A percentile compares a stretch with the other conserved stretches of the same genome.
phyloP scores from a whole-genome alignment of 2,329 filamentous ascomycete species.

The Colletotrichum tamarilloi region DNA sequence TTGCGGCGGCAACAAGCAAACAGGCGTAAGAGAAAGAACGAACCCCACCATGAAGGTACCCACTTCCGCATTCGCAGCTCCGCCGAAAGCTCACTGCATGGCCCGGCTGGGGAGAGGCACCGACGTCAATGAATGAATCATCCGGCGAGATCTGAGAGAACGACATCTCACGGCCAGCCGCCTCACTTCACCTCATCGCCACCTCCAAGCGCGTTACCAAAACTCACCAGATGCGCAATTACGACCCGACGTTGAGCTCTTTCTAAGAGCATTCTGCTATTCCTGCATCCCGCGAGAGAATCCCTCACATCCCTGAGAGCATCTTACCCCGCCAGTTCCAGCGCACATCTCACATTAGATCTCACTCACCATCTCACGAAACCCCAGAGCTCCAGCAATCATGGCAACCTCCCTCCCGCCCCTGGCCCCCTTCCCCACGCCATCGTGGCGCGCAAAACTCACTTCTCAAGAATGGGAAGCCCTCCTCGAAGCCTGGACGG shows the following conservation, averaged over 20 bases:
- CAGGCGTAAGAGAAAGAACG: background rate
- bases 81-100: constrained; percentile 11
- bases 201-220: background rate
- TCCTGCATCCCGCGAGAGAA: background rate
- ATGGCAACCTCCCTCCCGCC: constrained; percentile 69
- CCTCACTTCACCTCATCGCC: background rate
- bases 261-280: background rate
- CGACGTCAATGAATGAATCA: constrained; percentile 51
- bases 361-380: background rate
- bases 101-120: constrained; percentile 7
- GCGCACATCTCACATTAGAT: background rate
- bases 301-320: background rate
- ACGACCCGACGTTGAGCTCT: background rate
- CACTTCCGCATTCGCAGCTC: constrained; percentile 21
- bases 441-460: constrained; percentile 74
- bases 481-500: constrained; percentile 81
- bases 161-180: background rate
- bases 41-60: background rate
- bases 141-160: constrained; percentile 46
- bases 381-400: background rate
- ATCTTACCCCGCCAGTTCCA: background rate
- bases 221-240: background rate
- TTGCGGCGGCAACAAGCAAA: background rate
- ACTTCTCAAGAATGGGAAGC: constrained; percentile 79
- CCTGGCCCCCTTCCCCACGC: constrained; percentile 81